These are phyloP conservation scores for Colletotrichum sp. DNA, from an alignment of 2,329 filamentous ascomycete species.

Conservation along the genomic window DNA sequence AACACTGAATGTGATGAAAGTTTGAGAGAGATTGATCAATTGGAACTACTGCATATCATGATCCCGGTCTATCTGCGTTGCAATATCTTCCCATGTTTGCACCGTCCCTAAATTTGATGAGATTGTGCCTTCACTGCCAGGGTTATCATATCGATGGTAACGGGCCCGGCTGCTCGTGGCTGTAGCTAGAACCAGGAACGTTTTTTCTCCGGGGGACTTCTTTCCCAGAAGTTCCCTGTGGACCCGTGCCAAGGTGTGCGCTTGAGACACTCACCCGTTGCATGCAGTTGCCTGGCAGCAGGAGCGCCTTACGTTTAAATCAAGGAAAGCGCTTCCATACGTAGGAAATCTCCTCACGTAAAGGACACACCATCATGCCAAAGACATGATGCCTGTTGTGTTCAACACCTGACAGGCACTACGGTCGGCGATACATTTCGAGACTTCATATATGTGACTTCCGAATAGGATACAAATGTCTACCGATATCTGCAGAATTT, in stretches of 20 bases:
- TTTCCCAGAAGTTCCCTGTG: background rate
- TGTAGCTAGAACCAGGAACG: background rate
- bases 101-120: background rate
- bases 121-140: background rate
- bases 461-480: rapidly evolving
- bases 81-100: background rate
- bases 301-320: background rate
- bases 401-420: background rate
- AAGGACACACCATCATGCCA: background rate
- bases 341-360: background rate
- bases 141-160: background rate
- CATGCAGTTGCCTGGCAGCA: background rate
- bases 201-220: background rate
- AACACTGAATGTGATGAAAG: background rate
- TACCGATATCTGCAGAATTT: background rate
- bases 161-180: background rate
- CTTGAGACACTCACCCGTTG: background rate
- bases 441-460: background rate
- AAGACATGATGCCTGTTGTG: background rate
- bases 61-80: background rate
- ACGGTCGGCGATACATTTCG: background rate
- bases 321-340: background rate
- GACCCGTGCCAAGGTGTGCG: background rate
- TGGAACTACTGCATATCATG: background rate
- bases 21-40: background rate